Evolutionary conservation across 306 rosid genomes (phyloP), one percentile per base, ranked within the genome.

Genomic region (Fagus sylvatica): DNA sequence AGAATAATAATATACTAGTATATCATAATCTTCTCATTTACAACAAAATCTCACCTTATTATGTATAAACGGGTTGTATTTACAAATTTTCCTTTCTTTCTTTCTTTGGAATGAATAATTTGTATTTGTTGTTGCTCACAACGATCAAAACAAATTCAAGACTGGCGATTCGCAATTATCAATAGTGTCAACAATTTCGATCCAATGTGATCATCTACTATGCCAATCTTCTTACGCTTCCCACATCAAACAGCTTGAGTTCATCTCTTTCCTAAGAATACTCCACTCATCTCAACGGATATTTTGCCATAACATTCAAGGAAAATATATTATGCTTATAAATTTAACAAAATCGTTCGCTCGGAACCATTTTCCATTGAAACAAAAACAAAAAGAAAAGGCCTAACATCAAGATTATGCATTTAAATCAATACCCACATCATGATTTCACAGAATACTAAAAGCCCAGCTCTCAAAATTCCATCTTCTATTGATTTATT

Each of bases 381-480:
- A 32, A 32, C 3, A 12, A 28, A n/a, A 8, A 46, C 13, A 46
- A 12, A 46, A 46, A 22, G 28, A 22, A 46, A 46, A 12, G 13
- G 51, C 51, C 51, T 46, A 10, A 30, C 71, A 6, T 7, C 7
- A 77, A 67, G 46, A 56, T 51, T n/a, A 37, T 28, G 69, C 78
- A 43, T 54, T 73, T 48, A 37, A 72, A 73, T 73, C 85, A 77
- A 73, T 67, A 46, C 79, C 85, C 73, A 72, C 42, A 56, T 39
- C 32, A 22, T 19, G 1, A 66, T 72, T 56, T 15, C 41, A 71
- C 12, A 57, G 42, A 57, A 56, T 28, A 67, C 53, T 61, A 12
- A 17, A 30, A 12, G 57, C 51, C 53, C 54, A 82, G 62, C 30
- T 82, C 53, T 28, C 71, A 48, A 48, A 72, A 16, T 46, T 46